Evolutionary conservation across 768 basidiomycete species (phyloP).

Genomic region (Xerocomus brunneocitrinus): DNA sequence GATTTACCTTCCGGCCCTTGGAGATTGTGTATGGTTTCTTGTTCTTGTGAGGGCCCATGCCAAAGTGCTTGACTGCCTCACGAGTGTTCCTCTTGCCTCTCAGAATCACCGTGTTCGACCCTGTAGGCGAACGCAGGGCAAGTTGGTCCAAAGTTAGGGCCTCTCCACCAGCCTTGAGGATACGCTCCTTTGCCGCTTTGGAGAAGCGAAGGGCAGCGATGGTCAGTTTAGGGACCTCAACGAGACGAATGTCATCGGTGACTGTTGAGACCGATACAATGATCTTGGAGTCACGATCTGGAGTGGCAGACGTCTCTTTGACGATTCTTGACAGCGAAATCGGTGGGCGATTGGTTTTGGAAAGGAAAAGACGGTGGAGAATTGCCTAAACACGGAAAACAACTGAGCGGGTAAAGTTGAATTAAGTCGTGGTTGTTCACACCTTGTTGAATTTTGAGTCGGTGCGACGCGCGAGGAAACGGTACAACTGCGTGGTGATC

Average conservation of each 20-base stretch:
- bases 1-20: conserved; percentile 87
- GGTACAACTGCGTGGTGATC: conserved; percentile 70
- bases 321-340: conserved; percentile 90
- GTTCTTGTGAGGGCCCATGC: conserved; percentile 97
- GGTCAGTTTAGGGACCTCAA: conserved; percentile 82
- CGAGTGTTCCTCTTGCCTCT: conserved; percentile 90
- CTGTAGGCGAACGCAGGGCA: conserved; percentile 89
- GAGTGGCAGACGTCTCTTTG: conserved; percentile 67
- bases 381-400: conserved; percentile 53
- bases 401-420: conserved; percentile 16
- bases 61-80: conserved; percentile 97
- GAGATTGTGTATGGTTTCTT: conserved; percentile 96
- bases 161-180: conserved; percentile 94
- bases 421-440: conserved; percentile 5
- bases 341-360: conserved; percentile 95
- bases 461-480: conserved; percentile 96
- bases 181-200: conserved; percentile 86
- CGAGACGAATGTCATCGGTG: conserved; percentile 91
- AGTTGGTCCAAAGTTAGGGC: conserved; percentile 94
- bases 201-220: conserved; percentile 96
- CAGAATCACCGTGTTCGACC: conserved; percentile 90
- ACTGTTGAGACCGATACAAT: conserved; percentile 89
- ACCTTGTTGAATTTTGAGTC: conserved; percentile 96
- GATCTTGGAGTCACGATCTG: conserved; percentile 72
- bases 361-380: conserved; percentile 95